Conservation (phyloP, 768 basidiomycete species). For the Amylocystis lapponica region DNA sequence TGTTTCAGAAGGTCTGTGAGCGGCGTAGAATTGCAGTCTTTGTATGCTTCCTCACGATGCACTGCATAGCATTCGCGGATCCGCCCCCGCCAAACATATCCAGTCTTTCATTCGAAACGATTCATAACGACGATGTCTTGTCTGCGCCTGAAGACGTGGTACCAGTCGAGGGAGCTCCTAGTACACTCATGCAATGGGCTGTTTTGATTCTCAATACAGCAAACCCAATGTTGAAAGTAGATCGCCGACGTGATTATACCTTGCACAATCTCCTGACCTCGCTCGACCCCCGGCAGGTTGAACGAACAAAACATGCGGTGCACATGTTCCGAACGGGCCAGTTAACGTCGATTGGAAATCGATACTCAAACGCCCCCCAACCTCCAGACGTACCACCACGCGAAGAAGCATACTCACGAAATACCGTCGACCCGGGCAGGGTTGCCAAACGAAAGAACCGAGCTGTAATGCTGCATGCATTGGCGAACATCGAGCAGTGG, state of each 20-base stretch:
- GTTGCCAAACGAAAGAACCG: slow-evolving; percentile 56
- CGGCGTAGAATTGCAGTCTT: background rate
- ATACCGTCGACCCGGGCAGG: slow-evolving; percentile 55
- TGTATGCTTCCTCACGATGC: background rate
- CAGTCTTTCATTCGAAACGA: slow-evolving; percentile 14
- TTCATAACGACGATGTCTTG: slow-evolving; percentile 1
- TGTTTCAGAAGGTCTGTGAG: slow-evolving; percentile 58
- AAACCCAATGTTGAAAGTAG: slow-evolving; percentile 58
- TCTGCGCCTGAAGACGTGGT: slow-evolving; percentile 38
- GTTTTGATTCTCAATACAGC: slow-evolving; percentile 74
- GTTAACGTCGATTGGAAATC: slow-evolving; percentile 58
- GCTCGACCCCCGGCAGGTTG: slow-evolving; percentile 42
- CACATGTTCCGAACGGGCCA: slow-evolving; percentile 64
- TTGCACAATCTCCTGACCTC: too few species aligned
- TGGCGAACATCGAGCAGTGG: slow-evolving; percentile 87
- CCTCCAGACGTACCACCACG: slow-evolving; percentile 64
- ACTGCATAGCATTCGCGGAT: slow-evolving; percentile 55
- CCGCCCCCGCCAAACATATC: slow-evolving; percentile 36
- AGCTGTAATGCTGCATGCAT: slow-evolving; percentile 72
- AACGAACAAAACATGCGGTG: slow-evolving; percentile 66
- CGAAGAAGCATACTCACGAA: slow-evolving; percentile 42
- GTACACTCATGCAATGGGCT: slow-evolving; percentile 73
- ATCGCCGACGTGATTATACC: background rate
- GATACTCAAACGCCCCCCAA: slow-evolving; percentile 35
- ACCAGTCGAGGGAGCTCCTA: slow-evolving; percentile 44